Evolutionary conservation across 1,284 basidiomycete species (phyloP).

Genomic region (Melampsora americana): DNA sequence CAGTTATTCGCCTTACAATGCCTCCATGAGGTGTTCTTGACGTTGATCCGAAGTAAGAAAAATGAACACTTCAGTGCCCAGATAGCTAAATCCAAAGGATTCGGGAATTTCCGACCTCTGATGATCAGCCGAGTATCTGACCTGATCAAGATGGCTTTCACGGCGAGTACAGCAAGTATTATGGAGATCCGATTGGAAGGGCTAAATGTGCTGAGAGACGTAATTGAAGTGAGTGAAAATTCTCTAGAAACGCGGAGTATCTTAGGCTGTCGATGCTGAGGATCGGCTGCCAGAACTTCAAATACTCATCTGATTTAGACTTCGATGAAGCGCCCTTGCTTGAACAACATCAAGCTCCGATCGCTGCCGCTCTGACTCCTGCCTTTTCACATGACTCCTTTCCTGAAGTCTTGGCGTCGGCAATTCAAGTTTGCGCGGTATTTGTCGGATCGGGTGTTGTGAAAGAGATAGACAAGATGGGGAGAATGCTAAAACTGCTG

Average conservation of each 20-base stretch:
- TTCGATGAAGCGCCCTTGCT: constrained; percentile 84
- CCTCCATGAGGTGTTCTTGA: constrained; percentile 79
- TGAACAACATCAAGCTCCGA: constrained; percentile 98
- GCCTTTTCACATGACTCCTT: constrained; percentile 92
- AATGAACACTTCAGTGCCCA: constrained; percentile 76
- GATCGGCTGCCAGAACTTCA: constrained; percentile 63
- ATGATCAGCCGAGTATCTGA: constrained; percentile 81
- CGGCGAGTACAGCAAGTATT: constrained; percentile 89
- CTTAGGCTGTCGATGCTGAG: background rate
- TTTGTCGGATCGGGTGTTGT: constrained; percentile 96
- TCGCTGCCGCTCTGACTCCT: constrained; percentile 95
- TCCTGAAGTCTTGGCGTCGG: constrained; percentile 87
- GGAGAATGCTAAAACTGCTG: constrained; percentile 84
- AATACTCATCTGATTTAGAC: constrained; percentile 80
- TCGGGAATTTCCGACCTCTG: constrained; percentile 59
- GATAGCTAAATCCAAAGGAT: constrained; percentile 57
- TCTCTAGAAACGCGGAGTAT: background rate
- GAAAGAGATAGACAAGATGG: constrained; percentile 84
- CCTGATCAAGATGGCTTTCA: constrained; percentile 96
- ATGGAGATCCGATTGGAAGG: constrained; percentile 94
- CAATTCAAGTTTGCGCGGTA: constrained; percentile 87
- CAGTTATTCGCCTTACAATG: constrained; percentile 92
- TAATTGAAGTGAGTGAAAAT: constrained; percentile 64
- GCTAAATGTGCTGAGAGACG: constrained; percentile 79
- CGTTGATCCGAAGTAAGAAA: constrained; percentile 69